Evolutionary conservation across 1,139 yeast species (phyloP), one percentile per base, ranked within the genome.

Genomic region (Yamadazyma buinensis): DNA sequence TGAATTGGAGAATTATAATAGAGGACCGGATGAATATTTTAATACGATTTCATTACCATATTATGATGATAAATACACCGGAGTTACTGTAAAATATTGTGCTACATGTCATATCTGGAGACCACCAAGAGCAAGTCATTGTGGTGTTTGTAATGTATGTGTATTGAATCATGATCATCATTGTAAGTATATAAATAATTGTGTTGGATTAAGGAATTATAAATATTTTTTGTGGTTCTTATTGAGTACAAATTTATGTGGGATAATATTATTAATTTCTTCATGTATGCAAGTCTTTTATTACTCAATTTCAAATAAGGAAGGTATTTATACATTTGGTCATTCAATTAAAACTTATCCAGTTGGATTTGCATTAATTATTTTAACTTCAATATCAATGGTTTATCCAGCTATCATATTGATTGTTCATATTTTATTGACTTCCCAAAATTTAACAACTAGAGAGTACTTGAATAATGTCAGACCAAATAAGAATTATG

Each of bases 371-470:
- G 54, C 80, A 25, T 56, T 82, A 20, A 62, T 66, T 7, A 55
- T 82, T 3, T 72, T 69, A 39, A 64, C 72, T 0, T 50, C 64
- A 2, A 22, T 79, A 2, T 61, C 65, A 1, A 27, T 73, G 7
- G 39, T 68, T 6, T 84, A 83, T 48, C 90, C 94, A 2, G 35
- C 66, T 1, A 44, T 77, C 25, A 55, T 85, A 13, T 49, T 81
- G 12, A 33, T 57, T 0, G 72, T 72, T 43, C 95, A 85, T 49
- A 26, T 75, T 1, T 70, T 62, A 35, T 55, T 84, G 32, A 72
- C 79, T 0, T 51, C 73, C 0, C 67, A 74, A n/a, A 81, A 80
- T 38, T 67, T 82, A 44, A 80, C 90, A 13, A 84, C 95, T 5
- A 63, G 88, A 43, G 92, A 83, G 44, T 82, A 72, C 45, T 57